phyloP scores from a whole-genome alignment of 2,329 filamentous ascomycete genomes.

The Cryphonectria carpinicola region DNA sequence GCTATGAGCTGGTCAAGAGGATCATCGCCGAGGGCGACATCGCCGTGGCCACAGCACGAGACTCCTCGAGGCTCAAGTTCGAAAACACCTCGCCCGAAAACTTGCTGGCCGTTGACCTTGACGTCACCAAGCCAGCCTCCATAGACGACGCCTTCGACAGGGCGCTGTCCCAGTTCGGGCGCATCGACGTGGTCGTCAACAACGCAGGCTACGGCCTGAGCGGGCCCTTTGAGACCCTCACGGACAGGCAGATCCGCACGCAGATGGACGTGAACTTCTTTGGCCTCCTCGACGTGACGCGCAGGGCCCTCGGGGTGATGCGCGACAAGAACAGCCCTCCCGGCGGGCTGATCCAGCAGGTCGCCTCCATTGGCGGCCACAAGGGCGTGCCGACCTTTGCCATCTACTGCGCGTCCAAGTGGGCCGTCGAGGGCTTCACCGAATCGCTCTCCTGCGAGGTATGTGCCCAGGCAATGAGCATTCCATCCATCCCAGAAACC shows the following conservation, averaged over 20 bases:
- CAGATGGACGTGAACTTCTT: conserved; percentile 38
- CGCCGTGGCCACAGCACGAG: conserved; percentile 55
- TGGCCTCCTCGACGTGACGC: conserved; percentile 34
- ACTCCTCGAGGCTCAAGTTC: conserved; percentile 45
- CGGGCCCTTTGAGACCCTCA: conserved; percentile 36
- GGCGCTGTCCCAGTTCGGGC: conserved; percentile 37
- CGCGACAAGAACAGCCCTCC: conserved; percentile 33
- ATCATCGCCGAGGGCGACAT: conserved; percentile 52
- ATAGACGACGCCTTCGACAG: conserved; percentile 42
- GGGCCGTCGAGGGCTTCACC: conserved; percentile 33
- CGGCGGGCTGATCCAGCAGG: conserved; percentile 36
- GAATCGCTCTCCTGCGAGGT: conserved; percentile 30
- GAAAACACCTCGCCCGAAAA: conserved; percentile 48
- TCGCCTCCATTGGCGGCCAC: conserved; percentile 32
- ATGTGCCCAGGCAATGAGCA: conserved; percentile 25
- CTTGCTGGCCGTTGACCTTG: conserved; percentile 17
- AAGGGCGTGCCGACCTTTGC: conserved; percentile 31
- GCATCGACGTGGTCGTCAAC: conserved; percentile 42
- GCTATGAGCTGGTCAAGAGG: conserved; percentile 46
- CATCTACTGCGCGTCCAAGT: conserved; percentile 34
- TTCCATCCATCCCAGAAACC: conserved; percentile 33
- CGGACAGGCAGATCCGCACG: conserved; percentile 32
- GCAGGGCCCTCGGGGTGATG: conserved; percentile 36
- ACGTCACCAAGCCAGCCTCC: conserved; percentile 32
- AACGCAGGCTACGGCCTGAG: conserved; percentile 43